phyloP scores from a whole-genome alignment of 208 protist genomes.

The Wallacemonas sp. region DNA sequence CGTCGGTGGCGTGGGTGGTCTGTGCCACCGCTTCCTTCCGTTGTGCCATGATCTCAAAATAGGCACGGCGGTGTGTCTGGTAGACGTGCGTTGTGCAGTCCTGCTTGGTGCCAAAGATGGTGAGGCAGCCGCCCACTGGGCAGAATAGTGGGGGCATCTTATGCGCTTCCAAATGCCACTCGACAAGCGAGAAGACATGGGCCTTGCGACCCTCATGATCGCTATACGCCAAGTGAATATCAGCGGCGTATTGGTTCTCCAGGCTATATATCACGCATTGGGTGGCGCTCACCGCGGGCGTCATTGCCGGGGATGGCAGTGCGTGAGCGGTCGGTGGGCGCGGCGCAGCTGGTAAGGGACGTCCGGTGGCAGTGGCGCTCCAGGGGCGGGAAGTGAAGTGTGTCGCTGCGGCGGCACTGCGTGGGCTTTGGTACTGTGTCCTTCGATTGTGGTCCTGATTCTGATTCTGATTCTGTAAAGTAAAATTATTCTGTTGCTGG shows the following conservation, averaged over 20 bases:
- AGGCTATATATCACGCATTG: not conserved
- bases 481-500: too few species aligned
- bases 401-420: not conserved
- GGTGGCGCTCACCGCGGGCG: too few species aligned
- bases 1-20: not conserved
- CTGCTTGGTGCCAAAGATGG: not conserved
- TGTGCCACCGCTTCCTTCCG: not conserved
- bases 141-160: not conserved
- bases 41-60: not conserved
- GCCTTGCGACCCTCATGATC: not conserved
- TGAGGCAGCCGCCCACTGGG: not conserved
- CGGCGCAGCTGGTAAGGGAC: not conserved
- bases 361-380: not conserved
- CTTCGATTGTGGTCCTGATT: not conserved
- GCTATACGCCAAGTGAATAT: not conserved
- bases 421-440: too few species aligned
- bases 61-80: not conserved
- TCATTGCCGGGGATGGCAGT: not conserved
- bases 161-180: not conserved
- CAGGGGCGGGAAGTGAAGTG: too few species aligned
- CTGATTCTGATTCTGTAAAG: too few species aligned
- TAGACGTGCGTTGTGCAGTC: not conserved
- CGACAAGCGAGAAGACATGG: not conserved
- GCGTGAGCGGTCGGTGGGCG: not conserved
- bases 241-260: not conserved